These are phyloP conservation scores for Arabis hirsuta DNA, from an alignment of 345 rosid species.

Conservation along the genomic window DNA sequence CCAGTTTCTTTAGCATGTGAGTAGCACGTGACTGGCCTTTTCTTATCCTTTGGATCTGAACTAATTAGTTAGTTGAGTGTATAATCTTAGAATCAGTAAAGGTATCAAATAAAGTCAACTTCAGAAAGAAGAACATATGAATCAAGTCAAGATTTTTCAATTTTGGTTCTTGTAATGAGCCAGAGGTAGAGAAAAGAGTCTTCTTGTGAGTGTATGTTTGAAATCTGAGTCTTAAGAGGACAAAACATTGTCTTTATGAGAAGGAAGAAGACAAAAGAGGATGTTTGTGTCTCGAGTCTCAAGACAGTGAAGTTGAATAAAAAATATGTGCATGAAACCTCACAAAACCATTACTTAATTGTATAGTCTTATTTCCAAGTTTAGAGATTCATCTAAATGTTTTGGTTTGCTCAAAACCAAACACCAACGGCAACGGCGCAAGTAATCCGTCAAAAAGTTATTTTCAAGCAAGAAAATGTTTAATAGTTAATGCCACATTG, in stretches of 20 bases:
- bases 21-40: constrained; percentile 30
- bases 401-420: constrained; percentile 42
- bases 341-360: constrained; percentile 28
- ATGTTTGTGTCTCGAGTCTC: constrained; percentile 40
- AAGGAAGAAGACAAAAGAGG: constrained; percentile 44
- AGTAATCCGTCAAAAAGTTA: neutral
- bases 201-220: neutral
- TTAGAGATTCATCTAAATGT: constrained; percentile 22
- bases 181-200: constrained; percentile 11
- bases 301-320: constrained; percentile 29
- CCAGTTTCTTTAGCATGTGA: constrained; percentile 30
- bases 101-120: constrained; percentile 22
- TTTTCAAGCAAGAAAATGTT: neutral
- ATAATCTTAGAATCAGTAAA: neutral
- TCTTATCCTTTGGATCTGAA: constrained; percentile 35
- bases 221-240: constrained; percentile 27
- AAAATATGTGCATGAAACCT: constrained; percentile 31
- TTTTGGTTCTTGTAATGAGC: constrained; percentile 9
- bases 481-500: constrained; percentile 33
- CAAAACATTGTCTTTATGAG: constrained; percentile 37
- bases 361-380: neutral
- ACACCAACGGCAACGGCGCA: constrained; percentile 44
- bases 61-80: constrained; percentile 32
- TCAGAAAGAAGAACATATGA: constrained; percentile 7
- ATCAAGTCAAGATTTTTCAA: neutral